phyloP scores from a whole-genome alignment of 2,329 filamentous ascomycete genomes.

The Fusarium sp. region DNA sequence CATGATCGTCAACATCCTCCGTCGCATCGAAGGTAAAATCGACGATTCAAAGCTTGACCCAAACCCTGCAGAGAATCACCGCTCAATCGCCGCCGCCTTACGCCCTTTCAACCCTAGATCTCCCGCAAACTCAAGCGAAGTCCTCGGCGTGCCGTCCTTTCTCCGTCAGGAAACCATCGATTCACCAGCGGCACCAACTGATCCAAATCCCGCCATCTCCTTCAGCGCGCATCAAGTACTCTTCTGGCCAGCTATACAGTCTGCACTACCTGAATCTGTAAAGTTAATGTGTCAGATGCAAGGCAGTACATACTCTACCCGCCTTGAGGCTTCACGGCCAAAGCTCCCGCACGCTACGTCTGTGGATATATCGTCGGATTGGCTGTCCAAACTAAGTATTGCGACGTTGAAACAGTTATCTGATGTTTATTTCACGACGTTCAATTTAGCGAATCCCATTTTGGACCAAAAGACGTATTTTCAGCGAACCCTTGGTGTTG shows the following conservation, averaged over 20 bases:
- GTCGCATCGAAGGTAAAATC: constrained; percentile 33
- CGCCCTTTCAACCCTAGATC: constrained; percentile 14
- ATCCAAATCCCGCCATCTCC: constrained; percentile 13
- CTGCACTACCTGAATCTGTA: background rate
- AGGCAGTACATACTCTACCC: constrained; percentile 4
- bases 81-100: background rate
- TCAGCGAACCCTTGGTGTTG: constrained; percentile 18
- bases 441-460: constrained; percentile 18
- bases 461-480: constrained; percentile 33
- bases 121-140: constrained; percentile 28
- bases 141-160: constrained; percentile 19
- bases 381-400: background rate
- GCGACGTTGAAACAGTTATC: constrained; percentile 24
- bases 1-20: constrained; percentile 33
- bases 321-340: constrained; percentile 2
- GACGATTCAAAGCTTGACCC: constrained; percentile 9
- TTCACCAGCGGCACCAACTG: background rate
- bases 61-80: background rate
- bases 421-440: constrained; percentile 26
- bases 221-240: constrained; percentile 23
- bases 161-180: constrained; percentile 2
- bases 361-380: background rate
- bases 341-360: constrained; percentile 10
- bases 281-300: constrained; percentile 29
- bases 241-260: constrained; percentile 23